These are phyloP conservation scores for Rhodotorula diobovata DNA, from an alignment of 768 basidiomycete genomes.

Conservation along the genomic window DNA sequence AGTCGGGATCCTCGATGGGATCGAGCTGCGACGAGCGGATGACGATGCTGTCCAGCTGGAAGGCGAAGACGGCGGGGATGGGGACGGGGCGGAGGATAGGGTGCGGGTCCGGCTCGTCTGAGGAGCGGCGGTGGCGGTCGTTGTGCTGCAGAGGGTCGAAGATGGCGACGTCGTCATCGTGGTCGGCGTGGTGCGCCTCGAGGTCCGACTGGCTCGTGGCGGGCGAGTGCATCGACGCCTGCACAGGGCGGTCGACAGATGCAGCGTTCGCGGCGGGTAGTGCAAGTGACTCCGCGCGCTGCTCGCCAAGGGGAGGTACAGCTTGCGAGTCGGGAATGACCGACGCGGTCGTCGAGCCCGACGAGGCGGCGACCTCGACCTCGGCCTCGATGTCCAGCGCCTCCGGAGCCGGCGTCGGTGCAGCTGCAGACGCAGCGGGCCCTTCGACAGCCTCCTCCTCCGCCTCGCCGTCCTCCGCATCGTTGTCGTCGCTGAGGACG, in stretches of 20 bases:
- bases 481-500: not conserved
- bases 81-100: conserved; percentile 1
- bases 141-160: conserved; percentile 7
- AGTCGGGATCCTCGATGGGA: conserved; percentile 34
- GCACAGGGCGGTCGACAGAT: not conserved
- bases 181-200: conserved; percentile 1
- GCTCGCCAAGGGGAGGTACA: not conserved
- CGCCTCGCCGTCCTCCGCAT: not conserved
- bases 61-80: conserved; percentile 7
- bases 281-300: not conserved
- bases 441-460: no score
- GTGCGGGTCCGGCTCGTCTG: not conserved
- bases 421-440: no score
- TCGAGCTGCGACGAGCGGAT: conserved; percentile 24
- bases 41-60: not conserved
- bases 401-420: no score
- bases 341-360: conserved; percentile 1
- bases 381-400: not conserved
- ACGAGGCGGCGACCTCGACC: not conserved
- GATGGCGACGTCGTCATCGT: not conserved
- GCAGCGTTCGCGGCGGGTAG: not conserved
- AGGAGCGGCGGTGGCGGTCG: not conserved
- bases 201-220: conserved; percentile 18
- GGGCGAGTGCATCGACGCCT: conserved; percentile 17
- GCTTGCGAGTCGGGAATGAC: conserved; percentile 34